A percentile compares a stretch with the other conserved stretches of the same genome.
These are phyloP conservation scores for Cordyceps fumosorosea DNA, from an alignment of 2,329 filamentous ascomycete genomes.

Conservation along the genomic window DNA sequence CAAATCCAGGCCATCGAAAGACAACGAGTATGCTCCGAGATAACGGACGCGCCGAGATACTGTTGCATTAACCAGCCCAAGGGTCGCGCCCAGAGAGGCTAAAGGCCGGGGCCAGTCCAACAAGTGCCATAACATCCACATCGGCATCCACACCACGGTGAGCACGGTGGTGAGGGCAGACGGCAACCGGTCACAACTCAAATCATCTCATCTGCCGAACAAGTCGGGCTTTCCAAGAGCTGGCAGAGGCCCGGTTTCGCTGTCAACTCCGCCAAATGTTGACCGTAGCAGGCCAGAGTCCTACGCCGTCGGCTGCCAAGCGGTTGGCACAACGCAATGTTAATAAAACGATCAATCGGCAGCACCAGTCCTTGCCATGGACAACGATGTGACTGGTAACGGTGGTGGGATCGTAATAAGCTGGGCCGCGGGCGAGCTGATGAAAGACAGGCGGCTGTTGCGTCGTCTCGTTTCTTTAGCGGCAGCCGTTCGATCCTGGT, in stretches of 20 bases:
- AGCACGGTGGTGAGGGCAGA: conserved; percentile 2
- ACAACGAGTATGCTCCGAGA: neutral
- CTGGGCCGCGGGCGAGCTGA: too few relatives aligned
- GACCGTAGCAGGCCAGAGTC: neutral
- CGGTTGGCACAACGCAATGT: too few relatives aligned
- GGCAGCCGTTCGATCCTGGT: too few relatives aligned
- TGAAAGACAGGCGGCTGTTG: too few relatives aligned
- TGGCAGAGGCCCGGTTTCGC: neutral
- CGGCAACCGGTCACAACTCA: neutral
- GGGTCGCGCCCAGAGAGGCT: neutral
- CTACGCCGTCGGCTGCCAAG: too few relatives aligned
- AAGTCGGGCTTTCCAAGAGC: neutral
- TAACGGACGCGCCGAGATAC: conserved; percentile 3
- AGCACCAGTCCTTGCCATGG: too few relatives aligned
- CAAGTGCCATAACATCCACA: neutral
- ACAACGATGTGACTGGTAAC: too few relatives aligned
- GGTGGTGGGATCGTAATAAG: too few relatives aligned
- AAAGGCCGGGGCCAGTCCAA: neutral
- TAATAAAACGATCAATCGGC: too few relatives aligned
- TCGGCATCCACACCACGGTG: conserved; percentile 8
- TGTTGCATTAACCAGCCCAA: neutral
- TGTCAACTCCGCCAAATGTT: neutral
- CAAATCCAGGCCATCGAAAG: neutral
- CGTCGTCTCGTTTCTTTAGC: too few relatives aligned
- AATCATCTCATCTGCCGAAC: neutral